These are phyloP conservation scores for Fagus crenata DNA, from an alignment of 306 rosid species.

Conservation along the genomic window DNA sequence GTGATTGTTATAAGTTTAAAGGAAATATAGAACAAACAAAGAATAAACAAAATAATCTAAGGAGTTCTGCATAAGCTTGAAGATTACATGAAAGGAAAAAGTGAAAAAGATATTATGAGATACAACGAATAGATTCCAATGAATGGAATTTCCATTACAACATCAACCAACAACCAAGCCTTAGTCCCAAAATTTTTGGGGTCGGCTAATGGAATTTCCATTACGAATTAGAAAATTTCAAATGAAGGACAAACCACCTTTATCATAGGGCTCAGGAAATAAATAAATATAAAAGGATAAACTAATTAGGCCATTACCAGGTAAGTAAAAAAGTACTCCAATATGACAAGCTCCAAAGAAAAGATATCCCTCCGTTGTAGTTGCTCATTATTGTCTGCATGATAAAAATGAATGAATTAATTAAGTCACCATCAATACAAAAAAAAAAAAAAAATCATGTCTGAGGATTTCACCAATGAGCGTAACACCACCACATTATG, in stretches of 20 bases:
- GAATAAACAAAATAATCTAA: neutral
- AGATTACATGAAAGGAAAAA: neutral
- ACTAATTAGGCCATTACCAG: constrained; percentile 42
- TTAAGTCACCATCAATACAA: neutral
- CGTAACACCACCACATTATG: neutral
- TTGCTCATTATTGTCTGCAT: constrained; percentile 59
- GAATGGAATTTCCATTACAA: neutral
- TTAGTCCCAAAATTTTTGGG: too few relatives aligned
- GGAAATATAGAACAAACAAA: neutral
- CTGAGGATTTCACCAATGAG: neutral
- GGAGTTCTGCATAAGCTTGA: neutral
- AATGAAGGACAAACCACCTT: neutral
- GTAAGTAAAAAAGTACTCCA: constrained; percentile 96
- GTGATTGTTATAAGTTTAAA: neutral
- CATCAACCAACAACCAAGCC: too few relatives aligned
- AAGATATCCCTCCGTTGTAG: constrained; percentile 75
- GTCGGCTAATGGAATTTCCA: neutral
- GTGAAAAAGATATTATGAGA: neutral
- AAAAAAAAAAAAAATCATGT: neutral
- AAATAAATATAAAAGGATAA: neutral
- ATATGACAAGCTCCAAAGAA: constrained; percentile 98
- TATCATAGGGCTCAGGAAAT: neutral
- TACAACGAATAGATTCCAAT: neutral
- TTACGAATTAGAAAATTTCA: neutral
- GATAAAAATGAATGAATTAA: constrained; percentile 17